Evolutionary conservation across 2,329 filamentous ascomycete species (phyloP), one percentile per base, ranked within the genome.

Genomic region (Microsporum canis): DNA sequence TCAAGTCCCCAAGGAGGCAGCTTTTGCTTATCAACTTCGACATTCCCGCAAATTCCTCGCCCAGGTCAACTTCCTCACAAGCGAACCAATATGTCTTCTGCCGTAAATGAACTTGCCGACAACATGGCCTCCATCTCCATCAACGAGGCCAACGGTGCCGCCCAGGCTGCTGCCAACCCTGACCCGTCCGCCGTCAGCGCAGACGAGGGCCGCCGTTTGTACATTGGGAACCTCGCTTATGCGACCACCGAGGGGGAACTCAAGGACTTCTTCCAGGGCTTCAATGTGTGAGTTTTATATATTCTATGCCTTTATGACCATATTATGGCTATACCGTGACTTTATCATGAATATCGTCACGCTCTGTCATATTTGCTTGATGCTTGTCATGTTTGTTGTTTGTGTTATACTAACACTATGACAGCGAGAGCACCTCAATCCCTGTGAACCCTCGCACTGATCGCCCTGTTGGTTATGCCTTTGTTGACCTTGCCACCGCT

Each of bases 221-320:
- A 99, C 83, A 97, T 99, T 83, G 94, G 94, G 84, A 99, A 99
- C 84, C 89, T 99, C 86, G 94, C 94, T 74, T 99, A 99, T 79
- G 91, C 92, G 87, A 97, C 94, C 87, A 96, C 91, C 78, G 94
- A 97, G 89, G 94, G 89, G 88, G 91, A 96, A 87, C 90, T 99
- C 85, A 96, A 95, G 84, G 89, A 94, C 72, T 99, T 99, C 85
- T 99, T 99, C 88, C 92, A 94, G 84, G 89, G 87, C 79, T 97
- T 96, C 84, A 88, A 94, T 83, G 90, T 99, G 94, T 99, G 85
- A 84, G 92, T 89, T 27, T 43, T 14, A 23, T 23, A 23, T 23
- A 23, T 23, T 23, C 17, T 23, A 23, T 23, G 17, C 17, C 17
- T 23, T 23, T 1, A 23, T 23, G 17, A 23, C 17, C 17, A 23